A percentile compares a stretch with the other conserved stretches of the same genome.
Evolutionary conservation across 768 basidiomycete species (phyloP).

Genomic region (Suillus lakei): DNA sequence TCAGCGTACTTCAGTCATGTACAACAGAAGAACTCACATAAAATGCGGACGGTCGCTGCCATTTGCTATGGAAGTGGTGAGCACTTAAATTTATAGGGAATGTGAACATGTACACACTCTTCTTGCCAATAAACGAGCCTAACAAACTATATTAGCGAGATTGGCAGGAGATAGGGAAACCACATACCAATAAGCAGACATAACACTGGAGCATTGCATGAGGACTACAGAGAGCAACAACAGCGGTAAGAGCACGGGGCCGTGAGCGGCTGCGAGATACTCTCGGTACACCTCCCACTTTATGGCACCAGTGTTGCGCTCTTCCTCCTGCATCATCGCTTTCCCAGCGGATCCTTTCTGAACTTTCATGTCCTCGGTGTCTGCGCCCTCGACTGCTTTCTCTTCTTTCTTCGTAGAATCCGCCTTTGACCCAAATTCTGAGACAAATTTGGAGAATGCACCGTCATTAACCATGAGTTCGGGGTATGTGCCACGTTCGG

Average conservation of each 20-base stretch:
- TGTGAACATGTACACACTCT: slow-evolving; percentile 38
- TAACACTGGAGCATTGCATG: slow-evolving; percentile 70
- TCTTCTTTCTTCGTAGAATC: slow-evolving; percentile 47
- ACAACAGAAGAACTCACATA: slow-evolving; percentile 54
- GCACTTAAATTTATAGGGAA: neutral
- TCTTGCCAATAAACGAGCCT: slow-evolving; percentile 79
- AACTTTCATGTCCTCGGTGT: slow-evolving; percentile 39
- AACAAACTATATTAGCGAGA: neutral
- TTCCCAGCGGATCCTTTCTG: slow-evolving; percentile 45
- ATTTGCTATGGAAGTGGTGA: slow-evolving; percentile 44
- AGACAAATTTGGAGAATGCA: slow-evolving; percentile 74
- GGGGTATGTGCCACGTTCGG: slow-evolving; percentile 79
- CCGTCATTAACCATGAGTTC: slow-evolving; percentile 69
- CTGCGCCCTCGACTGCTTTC: slow-evolving; percentile 39
- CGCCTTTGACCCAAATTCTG: slow-evolving; percentile 77
- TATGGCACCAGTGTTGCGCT: slow-evolving; percentile 74
- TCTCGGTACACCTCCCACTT: slow-evolving; percentile 38
- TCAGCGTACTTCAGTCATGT: slow-evolving; percentile 33
- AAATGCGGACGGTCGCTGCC: slow-evolving; percentile 62
- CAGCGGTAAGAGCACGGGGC: slow-evolving; percentile 65
- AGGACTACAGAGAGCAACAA: slow-evolving; percentile 64
- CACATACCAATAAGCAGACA: slow-evolving; percentile 75
- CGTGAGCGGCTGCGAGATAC: slow-evolving; percentile 75
- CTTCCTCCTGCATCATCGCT: slow-evolving; percentile 82
- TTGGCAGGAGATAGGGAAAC: neutral